phyloP scores from a whole-genome alignment of 306 rosid genomes.

The Acacia confusa region DNA sequence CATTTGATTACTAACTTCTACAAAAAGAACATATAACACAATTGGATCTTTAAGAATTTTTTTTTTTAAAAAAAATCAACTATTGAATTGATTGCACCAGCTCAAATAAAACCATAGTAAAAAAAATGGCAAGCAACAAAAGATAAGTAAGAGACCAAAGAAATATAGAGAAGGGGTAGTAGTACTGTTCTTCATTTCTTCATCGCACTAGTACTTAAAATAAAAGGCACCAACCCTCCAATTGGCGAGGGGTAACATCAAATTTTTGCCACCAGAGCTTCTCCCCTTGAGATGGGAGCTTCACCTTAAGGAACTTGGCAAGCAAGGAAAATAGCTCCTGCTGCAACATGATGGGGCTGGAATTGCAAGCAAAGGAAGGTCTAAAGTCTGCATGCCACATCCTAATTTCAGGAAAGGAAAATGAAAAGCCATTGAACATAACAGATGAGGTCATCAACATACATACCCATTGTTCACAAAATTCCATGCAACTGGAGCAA shows the following conservation, averaged over 20 bases:
- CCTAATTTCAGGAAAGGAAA: conserved; percentile 58
- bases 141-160: not conserved
- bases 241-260: conserved; percentile 98
- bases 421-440: conserved; percentile 49
- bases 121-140: conserved; percentile 8
- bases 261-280: conserved; percentile 99
- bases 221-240: conserved; percentile 95
- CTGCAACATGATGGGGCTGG: conserved; percentile 95
- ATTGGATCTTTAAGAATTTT: conserved; percentile 25
- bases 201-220: conserved; percentile 45
- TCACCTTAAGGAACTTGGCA: conserved; percentile 94
- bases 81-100: not conserved
- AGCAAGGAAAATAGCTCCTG: conserved; percentile 99
- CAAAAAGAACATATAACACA: conserved; percentile 38
- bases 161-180: conserved; percentile 35
- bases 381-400: conserved; percentile 85
- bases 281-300: conserved; percentile 96
- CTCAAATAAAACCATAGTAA: conserved; percentile 3
- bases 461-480: conserved; percentile 99
- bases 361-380: conserved; percentile 98
- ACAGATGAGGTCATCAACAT: conserved; percentile 45
- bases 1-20: conserved; percentile 98
- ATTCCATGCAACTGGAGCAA: conserved; percentile 99
- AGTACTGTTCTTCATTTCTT: conserved; percentile 36
- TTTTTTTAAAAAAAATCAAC: not conserved